phyloP scores from a whole-genome alignment of 352 stramenopile species.

The Phytophthora fragariaefolia region DNA sequence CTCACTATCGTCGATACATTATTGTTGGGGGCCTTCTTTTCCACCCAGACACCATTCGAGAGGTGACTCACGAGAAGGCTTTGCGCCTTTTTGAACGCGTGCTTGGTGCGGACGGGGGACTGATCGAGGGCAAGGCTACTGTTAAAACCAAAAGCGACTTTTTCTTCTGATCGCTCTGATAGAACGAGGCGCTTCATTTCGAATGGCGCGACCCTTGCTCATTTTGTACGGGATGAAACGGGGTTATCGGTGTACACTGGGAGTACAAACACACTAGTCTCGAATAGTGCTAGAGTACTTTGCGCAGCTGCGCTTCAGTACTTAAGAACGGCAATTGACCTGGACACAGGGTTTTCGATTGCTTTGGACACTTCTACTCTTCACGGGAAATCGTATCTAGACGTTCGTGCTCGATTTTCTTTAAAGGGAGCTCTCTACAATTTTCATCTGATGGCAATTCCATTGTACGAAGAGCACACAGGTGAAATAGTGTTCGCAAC shows the following conservation, averaged over 20 bases:
- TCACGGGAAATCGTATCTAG: not conserved
- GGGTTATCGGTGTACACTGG: not conserved
- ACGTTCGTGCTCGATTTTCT: not conserved
- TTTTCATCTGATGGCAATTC: conserved; percentile 1
- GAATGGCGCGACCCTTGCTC: not conserved
- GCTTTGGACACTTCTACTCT: not conserved
- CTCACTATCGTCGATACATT: not conserved
- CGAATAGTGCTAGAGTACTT: not conserved
- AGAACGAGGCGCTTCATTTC: not conserved
- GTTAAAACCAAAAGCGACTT: not conserved
- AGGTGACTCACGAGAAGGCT: not conserved
- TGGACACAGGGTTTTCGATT: not conserved
- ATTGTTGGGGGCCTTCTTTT: not conserved
- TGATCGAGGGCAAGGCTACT: not conserved
- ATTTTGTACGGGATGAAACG: not conserved
- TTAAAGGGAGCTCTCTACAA: not conserved
- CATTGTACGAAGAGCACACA: not conserved
- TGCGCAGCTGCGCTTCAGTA: not conserved
- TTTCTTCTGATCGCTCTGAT: not conserved
- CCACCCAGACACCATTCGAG: not conserved
- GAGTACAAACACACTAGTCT: not conserved
- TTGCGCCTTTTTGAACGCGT: not conserved
- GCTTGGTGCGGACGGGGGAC: not conserved
- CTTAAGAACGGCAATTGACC: not conserved
- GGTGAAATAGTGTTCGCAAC: not conserved